Evolutionary conservation across 768 basidiomycete genomes (phyloP).

Genomic region (Phanerochaete carnosa): DNA sequence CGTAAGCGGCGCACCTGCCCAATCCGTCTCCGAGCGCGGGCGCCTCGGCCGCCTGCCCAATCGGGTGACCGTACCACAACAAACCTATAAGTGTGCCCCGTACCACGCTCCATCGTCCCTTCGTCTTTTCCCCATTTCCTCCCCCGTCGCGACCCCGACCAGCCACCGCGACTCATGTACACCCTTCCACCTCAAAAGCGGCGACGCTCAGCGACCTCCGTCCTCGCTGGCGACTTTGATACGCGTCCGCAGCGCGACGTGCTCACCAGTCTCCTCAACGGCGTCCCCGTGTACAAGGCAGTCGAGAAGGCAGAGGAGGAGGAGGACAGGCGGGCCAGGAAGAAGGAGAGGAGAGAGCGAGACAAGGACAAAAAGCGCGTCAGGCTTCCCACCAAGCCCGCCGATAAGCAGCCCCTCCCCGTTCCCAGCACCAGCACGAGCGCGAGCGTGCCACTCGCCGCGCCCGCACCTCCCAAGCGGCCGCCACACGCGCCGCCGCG

Average conservation of each 20-base stretch:
- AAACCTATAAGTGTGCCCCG: constrained; percentile 24
- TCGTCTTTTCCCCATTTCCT: constrained; percentile 16
- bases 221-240: constrained; percentile 77
- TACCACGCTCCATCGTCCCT: constrained; percentile 23
- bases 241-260: constrained; percentile 65
- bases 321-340: constrained; percentile 36
- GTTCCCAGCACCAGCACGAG: constrained; percentile 6
- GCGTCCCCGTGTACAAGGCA: constrained; percentile 61
- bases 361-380: constrained; percentile 30
- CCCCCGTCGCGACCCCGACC: constrained; percentile 13
- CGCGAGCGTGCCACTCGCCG: constrained; percentile 6
- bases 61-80: constrained; percentile 24
- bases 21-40: neutral
- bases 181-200: constrained; percentile 28
- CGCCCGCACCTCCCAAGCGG: neutral
- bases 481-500: constrained; percentile 17
- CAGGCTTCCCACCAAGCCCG: constrained; percentile 20
- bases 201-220: constrained; percentile 68
- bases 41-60: constrained; percentile 5
- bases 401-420: constrained; percentile 16
- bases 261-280: constrained; percentile 76
- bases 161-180: constrained; percentile 15
- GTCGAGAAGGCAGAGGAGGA: constrained; percentile 66
- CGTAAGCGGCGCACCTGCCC: neutral
- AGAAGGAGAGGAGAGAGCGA: constrained; percentile 28